Evolutionary conservation across 257 asterid genomes (phyloP).

Genomic region (Penstemon barbatus): DNA sequence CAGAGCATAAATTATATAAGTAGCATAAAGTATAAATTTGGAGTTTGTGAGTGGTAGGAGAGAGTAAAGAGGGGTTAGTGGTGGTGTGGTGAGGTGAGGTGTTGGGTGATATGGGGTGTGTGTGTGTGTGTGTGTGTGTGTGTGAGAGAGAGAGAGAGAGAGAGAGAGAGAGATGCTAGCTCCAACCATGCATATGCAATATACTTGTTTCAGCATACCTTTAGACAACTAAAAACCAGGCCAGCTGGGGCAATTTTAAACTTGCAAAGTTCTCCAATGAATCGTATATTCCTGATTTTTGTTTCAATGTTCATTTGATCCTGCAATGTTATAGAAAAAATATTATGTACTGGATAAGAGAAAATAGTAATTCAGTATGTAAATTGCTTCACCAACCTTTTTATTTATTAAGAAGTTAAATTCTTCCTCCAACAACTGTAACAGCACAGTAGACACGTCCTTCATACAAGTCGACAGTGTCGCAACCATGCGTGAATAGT

Average conservation of each 20-base stretch:
- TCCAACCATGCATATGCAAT: not conserved
- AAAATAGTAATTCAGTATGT: conserved; percentile 18
- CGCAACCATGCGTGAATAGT: conserved; percentile 97
- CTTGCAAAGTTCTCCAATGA: conserved; percentile 99
- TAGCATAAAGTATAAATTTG: not conserved
- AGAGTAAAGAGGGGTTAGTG: too few species aligned
- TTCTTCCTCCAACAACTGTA: conserved; percentile 95
- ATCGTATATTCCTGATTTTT: conserved; percentile 90
- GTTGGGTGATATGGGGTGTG: too few species aligned
- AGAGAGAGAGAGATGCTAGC: conserved; percentile 2
- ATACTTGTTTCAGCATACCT: conserved; percentile 52
- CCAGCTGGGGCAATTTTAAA: conserved; percentile 89
- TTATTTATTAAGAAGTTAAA: conserved; percentile 84
- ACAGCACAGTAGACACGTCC: conserved; percentile 87
- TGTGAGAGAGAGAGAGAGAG: too few species aligned
- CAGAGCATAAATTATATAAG: not conserved
- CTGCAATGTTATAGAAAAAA: conserved; percentile 47
- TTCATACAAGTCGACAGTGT: conserved; percentile 94
- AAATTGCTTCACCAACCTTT: conserved; percentile 58
- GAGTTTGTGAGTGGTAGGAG: not conserved
- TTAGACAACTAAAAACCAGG: conserved; percentile 84
- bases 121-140: too few species aligned
- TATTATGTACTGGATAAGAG: conserved; percentile 19
- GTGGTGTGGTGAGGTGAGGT: too few species aligned
- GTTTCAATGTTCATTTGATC: conserved; percentile 99